phyloP scores from a whole-genome alignment of 495 filamentous ascomycete genomes.

The Trichocladium antarcticum region DNA sequence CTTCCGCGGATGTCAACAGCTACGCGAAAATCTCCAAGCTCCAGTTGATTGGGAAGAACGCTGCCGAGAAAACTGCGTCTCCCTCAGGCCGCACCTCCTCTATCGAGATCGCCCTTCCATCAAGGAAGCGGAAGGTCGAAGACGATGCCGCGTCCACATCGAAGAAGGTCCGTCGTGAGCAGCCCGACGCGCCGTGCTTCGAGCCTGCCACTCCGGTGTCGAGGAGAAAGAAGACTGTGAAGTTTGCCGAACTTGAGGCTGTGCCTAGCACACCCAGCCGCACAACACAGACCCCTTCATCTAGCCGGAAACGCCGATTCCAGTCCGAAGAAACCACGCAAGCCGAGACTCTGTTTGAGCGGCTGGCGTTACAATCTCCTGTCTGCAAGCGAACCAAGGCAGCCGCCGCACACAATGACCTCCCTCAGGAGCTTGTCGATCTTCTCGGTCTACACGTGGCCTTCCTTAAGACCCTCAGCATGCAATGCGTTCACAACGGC shows the following conservation, averaged over 20 bases:
- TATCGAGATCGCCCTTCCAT: conserved; percentile 25
- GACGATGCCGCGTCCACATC: conserved; percentile 16
- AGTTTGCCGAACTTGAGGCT: conserved; percentile 15
- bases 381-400: conserved; percentile 24
- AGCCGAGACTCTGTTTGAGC: conserved; percentile 30
- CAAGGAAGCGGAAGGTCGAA: conserved; percentile 23
- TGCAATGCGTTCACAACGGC: conserved; percentile 57
- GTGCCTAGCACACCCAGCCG: neutral
- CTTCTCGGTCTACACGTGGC: conserved; percentile 46
- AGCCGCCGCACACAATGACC: conserved; percentile 20
- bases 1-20: conserved; percentile 22
- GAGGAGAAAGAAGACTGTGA: conserved; percentile 22
- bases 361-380: conserved; percentile 32
- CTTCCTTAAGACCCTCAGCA: conserved; percentile 46
- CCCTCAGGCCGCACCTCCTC: conserved; percentile 13
- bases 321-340: conserved; percentile 13
- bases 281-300: conserved; percentile 1
- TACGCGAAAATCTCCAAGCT: conserved; percentile 35
- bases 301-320: conserved; percentile 17
- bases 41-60: conserved; percentile 25
- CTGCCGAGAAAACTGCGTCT: conserved; percentile 8
- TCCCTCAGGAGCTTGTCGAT: conserved; percentile 45
- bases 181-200: conserved; percentile 5
- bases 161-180: conserved; percentile 22
- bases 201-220: conserved; percentile 5